A percentile compares a stretch with the other conserved stretches of the same genome.
Evolutionary conservation across 306 rosid genomes (phyloP).

Genomic region (Urtica urens): DNA sequence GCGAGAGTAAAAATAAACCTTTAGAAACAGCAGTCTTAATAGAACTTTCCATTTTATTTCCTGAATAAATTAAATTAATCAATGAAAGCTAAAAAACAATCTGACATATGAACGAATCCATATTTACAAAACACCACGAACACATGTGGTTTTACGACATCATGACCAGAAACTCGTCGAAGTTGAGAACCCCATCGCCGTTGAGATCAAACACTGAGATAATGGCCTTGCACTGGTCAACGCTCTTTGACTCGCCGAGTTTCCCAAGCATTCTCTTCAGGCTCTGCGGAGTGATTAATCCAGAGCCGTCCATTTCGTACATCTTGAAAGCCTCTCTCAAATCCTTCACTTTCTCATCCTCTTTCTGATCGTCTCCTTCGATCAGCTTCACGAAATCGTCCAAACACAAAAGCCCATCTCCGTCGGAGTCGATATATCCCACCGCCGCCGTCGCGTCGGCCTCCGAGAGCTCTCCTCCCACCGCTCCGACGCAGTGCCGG

Average conservation of each 20-base stretch:
- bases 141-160: background rate
- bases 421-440: slow-evolving; percentile 16
- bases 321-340: slow-evolving; percentile 20
- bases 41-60: too few relatives aligned
- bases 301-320: slow-evolving; percentile 24
- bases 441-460: slow-evolving; percentile 24
- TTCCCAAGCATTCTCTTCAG: slow-evolving; percentile 21
- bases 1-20: too few relatives aligned
- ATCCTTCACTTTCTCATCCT: slow-evolving; percentile 16
- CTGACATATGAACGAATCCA: background rate
- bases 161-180: slow-evolving; percentile 25
- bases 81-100: too few relatives aligned
- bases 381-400: slow-evolving; percentile 25
- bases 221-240: slow-evolving; percentile 19
- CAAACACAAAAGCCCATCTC: slow-evolving; percentile 25
- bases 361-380: slow-evolving; percentile 4
- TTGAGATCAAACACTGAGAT: slow-evolving; percentile 21
- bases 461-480: slow-evolving; percentile 13
- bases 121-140: background rate
- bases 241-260: slow-evolving; percentile 19
- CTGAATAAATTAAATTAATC: too few relatives aligned
- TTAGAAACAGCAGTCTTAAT: too few relatives aligned
- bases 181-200: slow-evolving; percentile 29
- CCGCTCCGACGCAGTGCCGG: slow-evolving; percentile 16
- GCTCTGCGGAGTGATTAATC: slow-evolving; percentile 22